A percentile compares a stretch with the other conserved stretches of the same genome.
phyloP scores from a whole-genome alignment of 768 basidiomycete species.

The Amanita polypyramis region DNA sequence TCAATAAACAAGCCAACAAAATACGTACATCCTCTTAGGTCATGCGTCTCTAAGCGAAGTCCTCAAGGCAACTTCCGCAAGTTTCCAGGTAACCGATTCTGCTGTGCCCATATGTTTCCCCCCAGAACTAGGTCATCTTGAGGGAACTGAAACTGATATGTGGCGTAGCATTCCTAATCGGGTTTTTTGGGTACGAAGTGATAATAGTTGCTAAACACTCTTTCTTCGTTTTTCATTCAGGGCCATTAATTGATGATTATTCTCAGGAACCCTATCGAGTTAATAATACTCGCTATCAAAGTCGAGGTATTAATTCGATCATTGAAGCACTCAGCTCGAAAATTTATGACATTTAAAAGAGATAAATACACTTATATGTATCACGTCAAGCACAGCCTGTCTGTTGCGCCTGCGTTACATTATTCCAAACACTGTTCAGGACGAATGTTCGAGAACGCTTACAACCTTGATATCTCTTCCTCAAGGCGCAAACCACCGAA shows the following conservation, averaged over 20 bases:
- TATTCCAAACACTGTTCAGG: no score
- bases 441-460: no score
- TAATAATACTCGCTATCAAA: not conserved
- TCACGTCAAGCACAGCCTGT: not conserved
- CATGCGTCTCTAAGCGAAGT: not conserved
- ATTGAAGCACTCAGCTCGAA: not conserved
- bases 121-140: not conserved
- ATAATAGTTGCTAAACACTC: not conserved
- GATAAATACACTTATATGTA: not conserved
- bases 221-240: not conserved
- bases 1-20: conserved; percentile 1
- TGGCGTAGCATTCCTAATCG: not conserved
- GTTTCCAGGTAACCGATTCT: not conserved
- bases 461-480: not conserved
- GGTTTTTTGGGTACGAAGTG: not conserved
- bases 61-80: not conserved
- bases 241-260: not conserved
- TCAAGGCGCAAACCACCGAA: conserved; percentile 35
- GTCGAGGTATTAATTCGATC: not conserved
- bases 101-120: not conserved
- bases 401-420: not conserved
- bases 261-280: not conserved
- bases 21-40: not conserved
- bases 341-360: not conserved
- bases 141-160: not conserved